phyloP scores from a whole-genome alignment of 2,329 filamentous ascomycete species.

The Fusarium sacchari region DNA sequence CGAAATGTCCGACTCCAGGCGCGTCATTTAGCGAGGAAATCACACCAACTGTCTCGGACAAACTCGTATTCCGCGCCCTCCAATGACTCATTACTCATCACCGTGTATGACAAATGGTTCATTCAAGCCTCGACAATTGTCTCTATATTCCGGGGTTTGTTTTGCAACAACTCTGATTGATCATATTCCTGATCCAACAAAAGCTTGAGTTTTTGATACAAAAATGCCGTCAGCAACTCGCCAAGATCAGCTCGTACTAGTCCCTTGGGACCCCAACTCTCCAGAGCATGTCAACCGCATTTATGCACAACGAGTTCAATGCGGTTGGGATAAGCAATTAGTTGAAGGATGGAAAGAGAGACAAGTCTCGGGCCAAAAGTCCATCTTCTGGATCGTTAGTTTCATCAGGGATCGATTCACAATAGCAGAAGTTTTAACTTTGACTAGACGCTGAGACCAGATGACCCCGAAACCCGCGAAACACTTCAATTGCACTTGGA shows the following conservation, averaged over 20 bases:
- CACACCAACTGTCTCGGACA: neutral
- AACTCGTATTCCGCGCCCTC: neutral
- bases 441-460: slow-evolving; percentile 19
- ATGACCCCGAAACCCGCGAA: neutral
- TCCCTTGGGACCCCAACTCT: slow-evolving; percentile 41
- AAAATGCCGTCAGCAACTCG: slow-evolving; percentile 14
- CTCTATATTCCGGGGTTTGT: neutral
- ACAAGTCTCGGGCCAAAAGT: slow-evolving; percentile 33
- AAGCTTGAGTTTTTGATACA: neutral
- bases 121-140: neutral
- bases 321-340: slow-evolving; percentile 36
- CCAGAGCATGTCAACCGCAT: slow-evolving; percentile 19
- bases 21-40: neutral
- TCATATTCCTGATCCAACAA: too few species aligned
- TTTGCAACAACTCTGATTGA: too few species aligned
- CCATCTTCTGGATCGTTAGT: slow-evolving; percentile 43
- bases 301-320: slow-evolving; percentile 29
- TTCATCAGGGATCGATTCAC: accelerated
- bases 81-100: slow-evolving; percentile 20
- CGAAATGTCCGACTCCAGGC: neutral
- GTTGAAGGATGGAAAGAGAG: slow-evolving; percentile 30
- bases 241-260: slow-evolving; percentile 17
- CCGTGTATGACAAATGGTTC: neutral
- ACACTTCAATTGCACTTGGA: slow-evolving; percentile 26
- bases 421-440: neutral